Percentiles rank a stretch among this genome's conserved stretches.
phyloP scores from a whole-genome alignment of 2,329 filamentous ascomycete species.

The Botrytis deweyae region DNA sequence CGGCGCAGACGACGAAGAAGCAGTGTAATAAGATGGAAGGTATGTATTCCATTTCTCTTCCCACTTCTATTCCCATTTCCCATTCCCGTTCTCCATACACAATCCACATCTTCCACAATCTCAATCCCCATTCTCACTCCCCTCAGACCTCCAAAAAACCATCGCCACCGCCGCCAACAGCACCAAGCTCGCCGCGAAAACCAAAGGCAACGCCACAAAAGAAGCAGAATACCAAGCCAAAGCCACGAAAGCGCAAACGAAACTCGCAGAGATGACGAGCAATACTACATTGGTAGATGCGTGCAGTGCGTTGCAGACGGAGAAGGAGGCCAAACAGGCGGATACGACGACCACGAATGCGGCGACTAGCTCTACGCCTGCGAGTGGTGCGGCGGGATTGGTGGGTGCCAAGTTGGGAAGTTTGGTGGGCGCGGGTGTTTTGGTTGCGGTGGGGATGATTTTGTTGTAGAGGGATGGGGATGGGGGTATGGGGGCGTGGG shows the following conservation, averaged over 20 bases:
- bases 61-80: rapidly evolving
- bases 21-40: conserved; percentile 21
- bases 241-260: conserved; percentile 21
- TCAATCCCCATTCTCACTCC: neutral
- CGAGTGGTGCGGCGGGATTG: neutral
- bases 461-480: neutral
- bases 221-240: conserved; percentile 20
- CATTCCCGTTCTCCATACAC: neutral
- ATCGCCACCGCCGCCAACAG: conserved; percentile 24
- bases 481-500: neutral
- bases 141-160: conserved; percentile 23
- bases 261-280: conserved; percentile 20
- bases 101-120: no score
- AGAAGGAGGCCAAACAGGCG: neutral
- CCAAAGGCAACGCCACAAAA: conserved; percentile 26
- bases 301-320: conserved; percentile 15
- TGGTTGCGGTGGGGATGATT: neutral
- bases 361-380: no score
- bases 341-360: neutral
- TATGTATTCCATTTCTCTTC: neutral
- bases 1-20: conserved; percentile 21
- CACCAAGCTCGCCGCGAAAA: conserved; percentile 21
- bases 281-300: conserved; percentile 28
- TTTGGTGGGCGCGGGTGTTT: neutral
- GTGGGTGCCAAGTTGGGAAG: neutral